Evolutionary conservation across 108 stramenopile genomes (phyloP).

Genomic region (Schizochytrium sp.): DNA sequence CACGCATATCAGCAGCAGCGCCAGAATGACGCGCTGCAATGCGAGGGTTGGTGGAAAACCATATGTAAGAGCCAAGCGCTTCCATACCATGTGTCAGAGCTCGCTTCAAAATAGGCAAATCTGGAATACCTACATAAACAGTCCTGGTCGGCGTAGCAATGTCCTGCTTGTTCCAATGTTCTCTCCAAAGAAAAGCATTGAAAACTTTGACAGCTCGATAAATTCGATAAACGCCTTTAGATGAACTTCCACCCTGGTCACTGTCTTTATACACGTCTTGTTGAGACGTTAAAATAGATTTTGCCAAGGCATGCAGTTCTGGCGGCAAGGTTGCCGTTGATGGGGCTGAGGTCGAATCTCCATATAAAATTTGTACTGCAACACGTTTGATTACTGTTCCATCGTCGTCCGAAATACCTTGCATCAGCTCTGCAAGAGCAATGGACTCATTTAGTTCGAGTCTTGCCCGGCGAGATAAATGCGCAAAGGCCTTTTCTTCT

Average conservation of each 20-base stretch:
- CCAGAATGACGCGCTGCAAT: conserved; percentile 5
- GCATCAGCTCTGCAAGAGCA: conserved; percentile 44
- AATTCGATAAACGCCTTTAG: background rate
- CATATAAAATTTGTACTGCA: background rate
- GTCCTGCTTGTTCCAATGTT: background rate
- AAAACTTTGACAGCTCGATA: conserved; percentile 29
- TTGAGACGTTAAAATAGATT: conserved; percentile 1
- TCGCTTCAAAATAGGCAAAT: background rate
- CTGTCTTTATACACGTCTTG: background rate
- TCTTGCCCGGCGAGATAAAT: conserved; percentile 47
- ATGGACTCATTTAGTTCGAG: conserved; percentile 64
- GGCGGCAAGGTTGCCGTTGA: conserved; percentile 61
- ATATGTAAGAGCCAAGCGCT: background rate
- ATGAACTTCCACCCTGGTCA: background rate
- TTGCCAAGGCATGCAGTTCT: conserved; percentile 59
- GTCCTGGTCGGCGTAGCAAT: background rate
- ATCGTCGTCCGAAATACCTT: background rate
- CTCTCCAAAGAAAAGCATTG: conserved; percentile 17
- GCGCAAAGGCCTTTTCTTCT: conserved; percentile 65
- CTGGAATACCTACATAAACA: conserved; percentile 44
- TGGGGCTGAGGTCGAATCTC: background rate
- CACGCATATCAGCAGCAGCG: background rate
- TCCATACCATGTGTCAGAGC: conserved; percentile 2
- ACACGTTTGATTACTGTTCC: background rate
- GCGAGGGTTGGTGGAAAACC: conserved; percentile 7